phyloP scores from a whole-genome alignment of 768 basidiomycete genomes.

The Mycena haematopus region DNA sequence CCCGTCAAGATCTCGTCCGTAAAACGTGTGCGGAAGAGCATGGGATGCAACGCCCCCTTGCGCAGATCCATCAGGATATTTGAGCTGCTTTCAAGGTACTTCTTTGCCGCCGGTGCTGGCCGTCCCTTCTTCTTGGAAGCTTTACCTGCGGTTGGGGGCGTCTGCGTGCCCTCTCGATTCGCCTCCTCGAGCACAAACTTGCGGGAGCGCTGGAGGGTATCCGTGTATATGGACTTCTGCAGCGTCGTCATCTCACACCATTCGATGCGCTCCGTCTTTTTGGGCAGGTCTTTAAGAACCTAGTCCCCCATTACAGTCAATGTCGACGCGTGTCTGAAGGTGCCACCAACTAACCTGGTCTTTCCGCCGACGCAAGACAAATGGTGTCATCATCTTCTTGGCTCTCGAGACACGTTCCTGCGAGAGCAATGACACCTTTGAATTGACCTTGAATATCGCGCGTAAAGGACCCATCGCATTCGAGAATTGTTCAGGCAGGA shows the following conservation, averaged over 20 bases:
- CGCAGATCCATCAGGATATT: constrained; percentile 98
- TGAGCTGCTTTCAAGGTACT: constrained; percentile 80
- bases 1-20: constrained; percentile 75
- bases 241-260: constrained; percentile 92
- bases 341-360: constrained; percentile 67
- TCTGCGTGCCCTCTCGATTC: constrained; percentile 31
- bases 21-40: constrained; percentile 90
- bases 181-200: constrained; percentile 72
- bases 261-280: constrained; percentile 91
- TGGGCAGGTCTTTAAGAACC: constrained; percentile 93
- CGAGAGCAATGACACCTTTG: constrained; percentile 85
- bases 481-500: constrained; percentile 88
- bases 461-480: constrained; percentile 79
- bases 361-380: constrained; percentile 95
- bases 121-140: constrained; percentile 50
- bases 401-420: constrained; percentile 93
- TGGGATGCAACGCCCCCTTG: constrained; percentile 95
- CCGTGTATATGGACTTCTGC: constrained; percentile 84
- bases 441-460: constrained; percentile 96
- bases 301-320: constrained; percentile 40
- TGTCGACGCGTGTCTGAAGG: neutral
- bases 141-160: constrained; percentile 34
- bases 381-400: constrained; percentile 99
- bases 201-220: constrained; percentile 83
- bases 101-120: constrained; percentile 45